These are phyloP conservation scores for Starmera pachycereana DNA, from an alignment of 805 yeast genomes.

Conservation along the genomic window DNA sequence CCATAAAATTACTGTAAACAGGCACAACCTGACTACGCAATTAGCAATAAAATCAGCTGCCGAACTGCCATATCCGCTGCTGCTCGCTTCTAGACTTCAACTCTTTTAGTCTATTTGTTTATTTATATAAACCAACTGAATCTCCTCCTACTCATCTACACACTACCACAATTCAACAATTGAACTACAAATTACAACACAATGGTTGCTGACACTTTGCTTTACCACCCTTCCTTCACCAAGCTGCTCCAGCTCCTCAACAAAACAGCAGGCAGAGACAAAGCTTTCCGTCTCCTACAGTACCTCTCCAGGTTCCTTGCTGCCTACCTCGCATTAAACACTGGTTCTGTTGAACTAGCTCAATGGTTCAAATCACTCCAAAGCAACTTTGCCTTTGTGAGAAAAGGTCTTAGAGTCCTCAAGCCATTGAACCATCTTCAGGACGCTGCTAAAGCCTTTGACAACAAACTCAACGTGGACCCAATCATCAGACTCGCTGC, in stretches of 20 bases:
- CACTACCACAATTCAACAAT: too few species aligned
- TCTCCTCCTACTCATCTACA: too few species aligned
- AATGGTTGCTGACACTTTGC: constrained; percentile 60
- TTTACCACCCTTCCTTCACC: constrained; percentile 64
- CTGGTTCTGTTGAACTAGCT: constrained; percentile 38
- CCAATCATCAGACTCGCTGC: constrained; percentile 41
- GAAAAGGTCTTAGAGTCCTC: constrained; percentile 78
- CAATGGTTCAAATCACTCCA: constrained; percentile 45
- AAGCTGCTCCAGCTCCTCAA: constrained; percentile 57
- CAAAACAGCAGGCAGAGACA: constrained; percentile 68
- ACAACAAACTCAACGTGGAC: constrained; percentile 56
- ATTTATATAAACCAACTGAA: too few species aligned
- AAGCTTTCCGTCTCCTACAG: constrained; percentile 67
- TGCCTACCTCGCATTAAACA: constrained; percentile 47
- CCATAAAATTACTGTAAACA: too few species aligned
- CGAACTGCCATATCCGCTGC: too few species aligned
- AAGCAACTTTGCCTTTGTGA: constrained; percentile 51
- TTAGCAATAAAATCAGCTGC: too few species aligned
- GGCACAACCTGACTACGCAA: too few species aligned
- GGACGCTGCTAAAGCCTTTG: constrained; percentile 55
- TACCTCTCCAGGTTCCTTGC: constrained; percentile 70
- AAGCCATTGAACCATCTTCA: constrained; percentile 70
- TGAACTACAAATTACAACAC: background rate
- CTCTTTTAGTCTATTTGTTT: too few species aligned
- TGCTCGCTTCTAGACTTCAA: too few species aligned